Percentiles rank a stretch among this genome's conserved stretches.
phyloP scores from a whole-genome alignment of 805 yeast species.

The Kuraishia ogatae region DNA sequence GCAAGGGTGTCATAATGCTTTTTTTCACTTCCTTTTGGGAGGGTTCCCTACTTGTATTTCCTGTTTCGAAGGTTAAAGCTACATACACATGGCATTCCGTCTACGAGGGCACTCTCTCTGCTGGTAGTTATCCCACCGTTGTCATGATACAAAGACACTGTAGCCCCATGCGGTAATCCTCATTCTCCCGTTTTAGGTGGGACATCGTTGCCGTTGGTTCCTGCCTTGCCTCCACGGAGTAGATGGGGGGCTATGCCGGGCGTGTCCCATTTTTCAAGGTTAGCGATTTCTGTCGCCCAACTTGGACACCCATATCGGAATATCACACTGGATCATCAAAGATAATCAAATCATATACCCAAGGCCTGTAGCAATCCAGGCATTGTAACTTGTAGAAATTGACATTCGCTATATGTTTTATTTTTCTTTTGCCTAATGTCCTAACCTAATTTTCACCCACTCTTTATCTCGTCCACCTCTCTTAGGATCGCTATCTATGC shows the following conservation, averaged over 20 bases:
- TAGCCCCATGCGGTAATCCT: neutral
- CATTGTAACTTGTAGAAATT: neutral
- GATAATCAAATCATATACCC: too few relatives aligned
- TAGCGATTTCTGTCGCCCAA: too few relatives aligned
- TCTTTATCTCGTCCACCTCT: neutral
- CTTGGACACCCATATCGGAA: neutral
- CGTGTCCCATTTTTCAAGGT: neutral
- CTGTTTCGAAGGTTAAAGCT: neutral
- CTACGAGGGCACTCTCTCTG: neutral
- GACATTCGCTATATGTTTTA: neutral
- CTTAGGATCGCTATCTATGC: neutral
- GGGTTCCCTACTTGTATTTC: neutral
- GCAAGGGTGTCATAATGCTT: neutral
- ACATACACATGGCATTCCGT: neutral
- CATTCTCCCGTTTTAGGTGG: neutral
- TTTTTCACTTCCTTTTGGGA: neutral
- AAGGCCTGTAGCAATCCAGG: neutral
- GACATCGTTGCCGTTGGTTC: neutral
- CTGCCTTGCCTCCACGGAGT: neutral
- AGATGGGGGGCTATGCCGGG: neutral
- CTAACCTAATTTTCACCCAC: too few relatives aligned
- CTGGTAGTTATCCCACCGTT: too few relatives aligned
- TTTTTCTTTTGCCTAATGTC: neutral
- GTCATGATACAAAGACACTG: too few relatives aligned
- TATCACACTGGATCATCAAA: neutral